phyloP scores from a whole-genome alignment of 805 yeast species.

The Vanderwaltozyma verrucispora region DNA sequence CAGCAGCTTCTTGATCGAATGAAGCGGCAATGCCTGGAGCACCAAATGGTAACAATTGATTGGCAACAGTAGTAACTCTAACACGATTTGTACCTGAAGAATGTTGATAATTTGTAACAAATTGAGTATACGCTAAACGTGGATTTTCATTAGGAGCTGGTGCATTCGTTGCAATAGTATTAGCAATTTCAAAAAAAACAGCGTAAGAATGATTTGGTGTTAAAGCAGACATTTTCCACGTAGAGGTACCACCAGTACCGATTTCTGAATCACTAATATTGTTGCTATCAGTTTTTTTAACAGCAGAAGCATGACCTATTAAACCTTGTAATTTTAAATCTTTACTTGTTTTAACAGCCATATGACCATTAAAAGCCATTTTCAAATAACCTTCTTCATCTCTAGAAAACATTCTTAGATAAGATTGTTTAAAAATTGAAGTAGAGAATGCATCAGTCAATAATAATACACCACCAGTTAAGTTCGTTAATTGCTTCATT shows the following conservation, averaged over 20 bases:
- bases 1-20: constrained; percentile 96
- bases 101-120: constrained; percentile 86
- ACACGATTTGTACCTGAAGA: constrained; percentile 77
- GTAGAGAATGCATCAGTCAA: constrained; percentile 91
- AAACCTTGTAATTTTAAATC: constrained; percentile 84
- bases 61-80: constrained; percentile 78
- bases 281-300: constrained; percentile 46
- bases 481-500: constrained; percentile 73
- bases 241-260: constrained; percentile 84
- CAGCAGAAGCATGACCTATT: constrained; percentile 81
- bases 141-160: constrained; percentile 12
- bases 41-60: constrained; percentile 41
- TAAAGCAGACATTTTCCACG: constrained; percentile 73
- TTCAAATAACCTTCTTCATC: constrained; percentile 76
- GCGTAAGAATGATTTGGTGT: constrained; percentile 85
- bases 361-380: constrained; percentile 80
- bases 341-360: constrained; percentile 75
- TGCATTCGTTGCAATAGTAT: constrained; percentile 8
- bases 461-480: constrained; percentile 80
- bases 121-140: constrained; percentile 51
- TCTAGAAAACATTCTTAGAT: constrained; percentile 72
- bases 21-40: constrained; percentile 43
- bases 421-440: constrained; percentile 83
- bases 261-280: constrained; percentile 84
- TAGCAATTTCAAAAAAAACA: constrained; percentile 70